These are phyloP conservation scores for Yarrowia deformans DNA, from an alignment of 805 yeast species.

Conservation along the genomic window DNA sequence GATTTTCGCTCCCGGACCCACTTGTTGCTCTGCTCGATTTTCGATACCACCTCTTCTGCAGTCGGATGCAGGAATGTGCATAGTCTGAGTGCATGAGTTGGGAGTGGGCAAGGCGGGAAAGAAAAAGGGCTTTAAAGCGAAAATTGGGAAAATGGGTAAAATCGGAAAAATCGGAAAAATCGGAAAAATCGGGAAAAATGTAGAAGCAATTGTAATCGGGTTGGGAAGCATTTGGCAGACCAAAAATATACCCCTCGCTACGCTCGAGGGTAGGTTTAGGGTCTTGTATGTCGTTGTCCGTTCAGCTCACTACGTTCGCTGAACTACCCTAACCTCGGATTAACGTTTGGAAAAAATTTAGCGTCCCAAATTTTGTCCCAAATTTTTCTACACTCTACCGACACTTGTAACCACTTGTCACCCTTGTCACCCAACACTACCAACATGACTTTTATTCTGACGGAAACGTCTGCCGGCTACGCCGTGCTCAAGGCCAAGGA, in stretches of 20 bases:
- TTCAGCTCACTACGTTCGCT: too few relatives aligned
- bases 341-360: conserved; percentile 18
- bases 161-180: background rate
- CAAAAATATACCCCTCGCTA: too few relatives aligned
- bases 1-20: too few relatives aligned
- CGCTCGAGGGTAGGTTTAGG: too few relatives aligned
- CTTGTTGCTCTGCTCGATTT: too few relatives aligned
- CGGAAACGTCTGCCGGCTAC: conserved; percentile 99
- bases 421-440: background rate
- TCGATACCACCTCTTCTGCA: too few relatives aligned
- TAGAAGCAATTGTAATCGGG: too few relatives aligned
- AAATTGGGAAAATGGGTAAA: background rate
- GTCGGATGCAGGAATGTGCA: too few relatives aligned
- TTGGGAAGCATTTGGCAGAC: too few relatives aligned
- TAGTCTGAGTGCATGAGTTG: too few relatives aligned
- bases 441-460: conserved; percentile 61
- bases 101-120: too few relatives aligned
- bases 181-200: background rate
- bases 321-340: background rate
- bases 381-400: conserved; percentile 12
- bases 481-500: conserved; percentile 97
- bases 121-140: background rate
- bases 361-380: conserved; percentile 11
- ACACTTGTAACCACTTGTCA: conserved; percentile 2
- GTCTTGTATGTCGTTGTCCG: too few relatives aligned